phyloP scores from a whole-genome alignment of 352 stramenopile genomes.

The Pythium myriotylum region DNA sequence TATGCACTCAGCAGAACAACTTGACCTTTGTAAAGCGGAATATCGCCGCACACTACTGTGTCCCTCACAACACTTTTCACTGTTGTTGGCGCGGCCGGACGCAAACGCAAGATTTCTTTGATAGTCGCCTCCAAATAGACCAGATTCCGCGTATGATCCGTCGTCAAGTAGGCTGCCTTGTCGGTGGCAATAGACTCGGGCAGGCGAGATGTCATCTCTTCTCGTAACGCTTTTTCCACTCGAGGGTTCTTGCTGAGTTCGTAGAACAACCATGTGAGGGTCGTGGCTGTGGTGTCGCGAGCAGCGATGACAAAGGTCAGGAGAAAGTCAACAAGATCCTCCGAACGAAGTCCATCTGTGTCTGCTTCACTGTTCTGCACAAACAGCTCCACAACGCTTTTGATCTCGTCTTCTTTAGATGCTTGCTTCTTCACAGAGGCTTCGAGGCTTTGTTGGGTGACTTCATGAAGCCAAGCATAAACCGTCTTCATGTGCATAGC shows the following conservation, averaged over 20 bases:
- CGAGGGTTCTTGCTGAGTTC: slow-evolving; percentile 64
- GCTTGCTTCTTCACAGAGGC: slow-evolving; percentile 3
- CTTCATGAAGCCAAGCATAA: slow-evolving; percentile 43
- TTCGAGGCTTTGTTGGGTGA: slow-evolving; percentile 40
- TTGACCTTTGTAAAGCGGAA: slow-evolving; percentile 29
- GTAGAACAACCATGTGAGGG: slow-evolving; percentile 75
- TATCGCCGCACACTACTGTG: slow-evolving; percentile 42
- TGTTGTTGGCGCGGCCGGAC: slow-evolving; percentile 58
- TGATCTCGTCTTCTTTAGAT: slow-evolving; percentile 13
- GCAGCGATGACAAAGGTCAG: slow-evolving; percentile 72
- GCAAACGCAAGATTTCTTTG: slow-evolving; percentile 66
- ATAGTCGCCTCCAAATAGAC: slow-evolving; percentile 57
- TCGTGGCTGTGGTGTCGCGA: slow-evolving; percentile 74
- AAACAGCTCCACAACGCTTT: slow-evolving; percentile 26
- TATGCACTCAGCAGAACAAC: slow-evolving; percentile 32
- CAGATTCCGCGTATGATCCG: slow-evolving; percentile 4
- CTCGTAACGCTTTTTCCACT: slow-evolving; percentile 35
- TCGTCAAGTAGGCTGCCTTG: slow-evolving; percentile 16
- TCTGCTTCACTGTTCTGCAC: slow-evolving; percentile 16
- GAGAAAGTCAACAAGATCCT: slow-evolving; percentile 69
- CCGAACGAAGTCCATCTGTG: slow-evolving; percentile 34
- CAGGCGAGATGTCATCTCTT: slow-evolving; percentile 43
- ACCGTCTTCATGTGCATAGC: slow-evolving; percentile 31
- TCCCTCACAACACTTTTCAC: slow-evolving; percentile 55
- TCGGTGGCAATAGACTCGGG: slow-evolving; percentile 35